These are phyloP conservation scores for Cercophora newfieldiana DNA, from an alignment of 495 filamentous ascomycete species.

Conservation along the genomic window DNA sequence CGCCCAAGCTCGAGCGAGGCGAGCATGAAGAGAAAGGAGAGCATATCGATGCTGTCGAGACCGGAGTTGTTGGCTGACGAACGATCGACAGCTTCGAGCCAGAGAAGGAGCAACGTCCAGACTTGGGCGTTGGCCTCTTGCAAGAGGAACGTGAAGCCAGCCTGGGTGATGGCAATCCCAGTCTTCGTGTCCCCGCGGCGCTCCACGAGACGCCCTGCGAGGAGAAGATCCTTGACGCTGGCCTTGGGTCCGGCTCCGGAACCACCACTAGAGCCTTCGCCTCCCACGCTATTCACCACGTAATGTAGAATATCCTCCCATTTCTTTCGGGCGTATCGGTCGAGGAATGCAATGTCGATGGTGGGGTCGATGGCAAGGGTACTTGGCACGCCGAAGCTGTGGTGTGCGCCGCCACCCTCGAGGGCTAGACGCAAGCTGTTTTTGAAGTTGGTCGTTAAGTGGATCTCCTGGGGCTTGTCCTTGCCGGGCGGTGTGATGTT, in stretches of 20 bases:
- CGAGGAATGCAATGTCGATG: constrained; percentile 70
- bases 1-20: constrained; percentile 88
- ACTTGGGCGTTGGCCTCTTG: constrained; percentile 96
- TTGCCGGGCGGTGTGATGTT: constrained; percentile 55
- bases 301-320: constrained; percentile 97
- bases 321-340: constrained; percentile 80
- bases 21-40: constrained; percentile 95
- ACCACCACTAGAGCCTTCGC: constrained; percentile 32
- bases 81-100: constrained; percentile 79
- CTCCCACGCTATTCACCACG: constrained; percentile 67
- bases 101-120: constrained; percentile 91
- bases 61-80: constrained; percentile 40
- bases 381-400: constrained; percentile 86
- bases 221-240: constrained; percentile 78
- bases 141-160: constrained; percentile 89
- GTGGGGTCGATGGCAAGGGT: constrained; percentile 55
- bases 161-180: constrained; percentile 72
- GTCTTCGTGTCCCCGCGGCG: constrained; percentile 53
- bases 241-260: constrained; percentile 58
- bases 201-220: constrained; percentile 78
- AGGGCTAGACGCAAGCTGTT: constrained; percentile 77
- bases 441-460: constrained; percentile 73
- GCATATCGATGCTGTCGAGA: constrained; percentile 88
- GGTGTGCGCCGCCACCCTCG: constrained; percentile 79
- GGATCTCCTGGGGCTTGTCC: constrained; percentile 63